phyloP scores from a whole-genome alignment of 345 rosid genomes.

The Populus deltoides region DNA sequence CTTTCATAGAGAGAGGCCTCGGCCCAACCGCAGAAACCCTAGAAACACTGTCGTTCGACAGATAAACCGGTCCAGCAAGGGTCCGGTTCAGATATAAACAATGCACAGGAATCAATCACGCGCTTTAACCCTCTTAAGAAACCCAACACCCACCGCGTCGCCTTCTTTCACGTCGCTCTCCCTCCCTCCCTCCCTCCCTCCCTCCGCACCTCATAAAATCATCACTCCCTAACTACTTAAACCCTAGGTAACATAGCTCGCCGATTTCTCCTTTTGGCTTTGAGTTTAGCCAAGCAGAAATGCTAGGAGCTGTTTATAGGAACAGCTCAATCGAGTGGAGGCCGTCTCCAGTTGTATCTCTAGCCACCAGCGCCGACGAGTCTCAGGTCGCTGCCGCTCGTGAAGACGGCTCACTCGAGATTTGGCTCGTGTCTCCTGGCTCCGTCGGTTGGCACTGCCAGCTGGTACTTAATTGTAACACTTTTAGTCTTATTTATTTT shows the following conservation, averaged over 20 bases:
- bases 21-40: not conserved
- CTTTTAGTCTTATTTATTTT: not conserved
- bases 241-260: not conserved
- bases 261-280: not conserved
- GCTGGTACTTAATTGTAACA: conserved; percentile 42
- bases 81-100: not conserved
- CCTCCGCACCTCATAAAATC: not conserved
- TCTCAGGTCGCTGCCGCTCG: conserved; percentile 86
- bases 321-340: conserved; percentile 82
- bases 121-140: conserved; percentile 6
- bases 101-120: not conserved
- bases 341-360: conserved; percentile 84
- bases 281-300: conserved; percentile 10
- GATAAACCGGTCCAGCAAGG: not conserved
- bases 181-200: not conserved
- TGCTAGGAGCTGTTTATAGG: conserved; percentile 52
- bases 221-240: not conserved
- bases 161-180: not conserved
- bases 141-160: not conserved
- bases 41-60: not conserved
- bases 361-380: conserved; percentile 71
- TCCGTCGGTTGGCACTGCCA: conserved; percentile 98
- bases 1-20: not conserved
- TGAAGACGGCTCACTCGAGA: conserved; percentile 89
- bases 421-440: conserved; percentile 96